phyloP scores from a whole-genome alignment of 495 filamentous ascomycete species.

The Hypoxylon intermedium region DNA sequence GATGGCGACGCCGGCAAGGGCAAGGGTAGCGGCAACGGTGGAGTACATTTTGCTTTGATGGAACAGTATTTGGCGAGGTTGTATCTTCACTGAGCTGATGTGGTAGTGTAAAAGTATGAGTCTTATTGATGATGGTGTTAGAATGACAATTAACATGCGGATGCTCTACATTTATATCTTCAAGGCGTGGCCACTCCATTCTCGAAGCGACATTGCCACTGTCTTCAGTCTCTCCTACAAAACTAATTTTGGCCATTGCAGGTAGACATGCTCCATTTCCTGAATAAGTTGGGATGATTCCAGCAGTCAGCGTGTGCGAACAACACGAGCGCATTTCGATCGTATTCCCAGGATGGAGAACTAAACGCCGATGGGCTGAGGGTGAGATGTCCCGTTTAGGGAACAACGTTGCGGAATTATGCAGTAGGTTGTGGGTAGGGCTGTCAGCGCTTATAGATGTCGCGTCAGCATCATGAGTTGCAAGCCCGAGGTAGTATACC shows the following conservation, averaged over 20 bases:
- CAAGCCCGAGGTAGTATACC: too few species aligned
- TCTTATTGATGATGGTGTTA: neutral
- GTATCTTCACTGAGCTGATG: too few species aligned
- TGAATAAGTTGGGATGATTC: neutral
- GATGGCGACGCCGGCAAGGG: conserved; percentile 2
- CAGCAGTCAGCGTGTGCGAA: neutral
- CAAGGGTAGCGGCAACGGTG: conserved; percentile 3
- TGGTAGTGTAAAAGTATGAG: neutral
- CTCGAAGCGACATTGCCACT: neutral
- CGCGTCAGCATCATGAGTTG: too few species aligned
- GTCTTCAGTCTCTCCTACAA: neutral
- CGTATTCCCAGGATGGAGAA: too few species aligned
- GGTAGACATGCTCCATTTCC: neutral
- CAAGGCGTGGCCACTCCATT: neutral
- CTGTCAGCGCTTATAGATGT: too few species aligned
- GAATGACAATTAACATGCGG: neutral
- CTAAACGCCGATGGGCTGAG: too few species aligned
- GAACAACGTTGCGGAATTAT: too few species aligned
- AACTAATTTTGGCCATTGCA: neutral
- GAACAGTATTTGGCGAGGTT: neutral
- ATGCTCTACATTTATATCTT: conserved; percentile 3
- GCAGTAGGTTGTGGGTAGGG: too few species aligned
- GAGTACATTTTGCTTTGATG: conserved; percentile 15
- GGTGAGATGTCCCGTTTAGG: too few species aligned
- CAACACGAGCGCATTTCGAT: conserved; percentile 9